These are phyloP conservation scores for Teunomyces stri DNA, from an alignment of 805 yeast genomes.

Conservation along the genomic window DNA sequence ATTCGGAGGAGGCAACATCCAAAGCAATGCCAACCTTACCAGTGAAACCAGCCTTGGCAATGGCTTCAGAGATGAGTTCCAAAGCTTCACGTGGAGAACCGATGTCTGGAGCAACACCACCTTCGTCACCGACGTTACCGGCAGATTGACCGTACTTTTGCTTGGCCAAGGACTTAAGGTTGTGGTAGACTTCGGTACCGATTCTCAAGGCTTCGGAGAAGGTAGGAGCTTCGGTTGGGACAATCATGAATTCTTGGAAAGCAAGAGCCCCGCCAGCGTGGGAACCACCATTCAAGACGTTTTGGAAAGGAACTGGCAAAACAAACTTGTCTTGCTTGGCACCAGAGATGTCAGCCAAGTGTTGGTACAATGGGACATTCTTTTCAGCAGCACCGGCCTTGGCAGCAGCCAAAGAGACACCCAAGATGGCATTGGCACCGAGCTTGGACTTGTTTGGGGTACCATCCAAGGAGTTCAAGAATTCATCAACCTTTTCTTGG, in stretches of 20 bases:
- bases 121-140: conserved; percentile 99
- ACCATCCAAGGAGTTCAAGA: conserved; percentile 86
- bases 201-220: conserved; percentile 96
- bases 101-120: conserved; percentile 99
- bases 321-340: conserved; percentile 79
- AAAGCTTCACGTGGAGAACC: conserved; percentile 95
- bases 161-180: conserved; percentile 88
- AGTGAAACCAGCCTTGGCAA: conserved; percentile 91
- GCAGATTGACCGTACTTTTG: conserved; percentile 96
- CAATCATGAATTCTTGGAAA: conserved; percentile 99
- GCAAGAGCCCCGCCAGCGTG: conserved; percentile 99
- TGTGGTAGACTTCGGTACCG: conserved; percentile 98
- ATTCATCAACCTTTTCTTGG: conserved; percentile 84
- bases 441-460: conserved; percentile 95
- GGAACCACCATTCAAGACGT: conserved; percentile 98
- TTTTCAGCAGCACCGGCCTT: conserved; percentile 98
- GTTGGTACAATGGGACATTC: conserved; percentile 89
- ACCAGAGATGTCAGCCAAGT: conserved; percentile 77
- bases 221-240: conserved; percentile 84
- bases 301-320: conserved; percentile 98
- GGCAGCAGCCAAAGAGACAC: conserved; percentile 96
- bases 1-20: conserved; percentile 97
- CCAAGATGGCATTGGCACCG: conserved; percentile 98
- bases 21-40: conserved; percentile 90
- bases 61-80: conserved; percentile 87